These are phyloP conservation scores for Trichoderma hamatum DNA, from an alignment of 2,329 filamentous ascomycete genomes.

Conservation along the genomic window DNA sequence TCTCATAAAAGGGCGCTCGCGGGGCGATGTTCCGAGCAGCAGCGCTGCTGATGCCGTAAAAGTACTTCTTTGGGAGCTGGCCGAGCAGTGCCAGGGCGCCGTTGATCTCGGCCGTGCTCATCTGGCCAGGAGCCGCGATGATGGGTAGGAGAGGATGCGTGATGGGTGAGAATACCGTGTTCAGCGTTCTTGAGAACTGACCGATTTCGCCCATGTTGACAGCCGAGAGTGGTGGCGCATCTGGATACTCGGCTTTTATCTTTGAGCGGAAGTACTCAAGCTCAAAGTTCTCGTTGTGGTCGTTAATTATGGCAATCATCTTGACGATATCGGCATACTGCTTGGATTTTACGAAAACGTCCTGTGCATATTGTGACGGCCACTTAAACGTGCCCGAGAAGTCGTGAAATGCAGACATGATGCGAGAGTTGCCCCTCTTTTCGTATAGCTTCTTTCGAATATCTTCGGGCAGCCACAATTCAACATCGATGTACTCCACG, in stretches of 20 bases:
- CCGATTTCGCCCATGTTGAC: constrained; percentile 89
- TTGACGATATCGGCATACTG: constrained; percentile 84
- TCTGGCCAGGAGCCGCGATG: constrained; percentile 81
- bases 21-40: constrained; percentile 65
- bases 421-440: constrained; percentile 74
- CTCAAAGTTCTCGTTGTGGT: constrained; percentile 85
- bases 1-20: constrained; percentile 84
- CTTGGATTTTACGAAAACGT: constrained; percentile 70
- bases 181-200: constrained; percentile 80
- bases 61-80: constrained; percentile 75
- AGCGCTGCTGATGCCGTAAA: constrained; percentile 78
- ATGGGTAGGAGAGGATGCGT: constrained; percentile 83
- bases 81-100: constrained; percentile 76
- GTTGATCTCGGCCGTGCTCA: constrained; percentile 86
- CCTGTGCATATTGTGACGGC: constrained; percentile 72
- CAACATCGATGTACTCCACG: constrained; percentile 86
- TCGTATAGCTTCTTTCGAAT: constrained; percentile 70
- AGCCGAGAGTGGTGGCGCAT: constrained; percentile 74
- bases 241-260: constrained; percentile 69
- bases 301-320: constrained; percentile 84
- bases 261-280: constrained; percentile 84
- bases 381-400: constrained; percentile 84
- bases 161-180: constrained; percentile 85
- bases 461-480: constrained; percentile 80
- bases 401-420: constrained; percentile 92